Evolutionary conservation across 2,329 filamentous ascomycete genomes (phyloP), one percentile per base, ranked within the genome.

Genomic region (Colletotrichum sp.): DNA sequence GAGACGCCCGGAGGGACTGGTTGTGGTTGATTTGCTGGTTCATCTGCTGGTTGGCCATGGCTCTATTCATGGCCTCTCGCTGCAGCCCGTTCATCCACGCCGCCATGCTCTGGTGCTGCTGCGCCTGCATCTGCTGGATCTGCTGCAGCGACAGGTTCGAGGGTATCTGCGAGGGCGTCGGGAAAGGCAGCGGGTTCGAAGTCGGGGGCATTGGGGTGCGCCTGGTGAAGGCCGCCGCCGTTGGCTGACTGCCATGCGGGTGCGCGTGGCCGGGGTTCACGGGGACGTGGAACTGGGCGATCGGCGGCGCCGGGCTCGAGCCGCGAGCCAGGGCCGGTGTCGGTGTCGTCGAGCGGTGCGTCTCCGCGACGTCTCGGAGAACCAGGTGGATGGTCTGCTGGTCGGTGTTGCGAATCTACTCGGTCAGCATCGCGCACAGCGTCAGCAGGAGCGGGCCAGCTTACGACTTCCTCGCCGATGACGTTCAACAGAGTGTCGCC

Each of bases 311-410:
- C 10, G 81, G 78, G 62, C 79, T 80, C 44, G 79, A 78, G 21
- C 79, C 77, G 32, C 77, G 78, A 36, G 78, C 34, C 9, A 75
- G 79, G 49, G 75, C 72, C 57, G 81, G 80, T 21, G 79, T 81
- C 12, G 82, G 69, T 21, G 82, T 74, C 26, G 74, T 74, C 12
- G 74, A 74, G 49, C 59, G 71, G 24, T 81, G 81, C 39, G 79
- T 76, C 28, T 86, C 84, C 39, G 78, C 72, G 10, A 79, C 63
- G 63, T 87, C 88, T 78, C 89, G 84, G 60, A 91, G 82, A 26
- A 91, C 89, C 13, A 91, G 84, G 78, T 91, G 90, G 21, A 91
- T 86, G 2, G 88, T 90, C 76, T 91, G 89, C 71, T 87, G 85
- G 62, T 90, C 75, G 66, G 66, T 77, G 49, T 68, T 75, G 66